phyloP scores from a whole-genome alignment of 306 rosid species.

The Carpinus fangiana region DNA sequence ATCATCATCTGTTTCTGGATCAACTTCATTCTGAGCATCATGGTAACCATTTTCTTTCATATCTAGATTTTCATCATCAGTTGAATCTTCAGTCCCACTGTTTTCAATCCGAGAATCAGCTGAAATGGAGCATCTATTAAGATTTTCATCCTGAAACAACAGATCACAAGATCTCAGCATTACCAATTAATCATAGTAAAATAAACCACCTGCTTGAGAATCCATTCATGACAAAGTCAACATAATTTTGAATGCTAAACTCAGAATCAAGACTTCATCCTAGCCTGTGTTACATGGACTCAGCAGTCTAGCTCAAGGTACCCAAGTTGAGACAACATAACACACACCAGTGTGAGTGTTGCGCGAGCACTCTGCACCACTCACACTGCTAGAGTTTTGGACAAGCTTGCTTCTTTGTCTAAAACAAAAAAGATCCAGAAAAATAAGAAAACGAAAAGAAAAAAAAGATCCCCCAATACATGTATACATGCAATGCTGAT shows the following conservation, averaged over 20 bases:
- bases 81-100: conserved; percentile 86
- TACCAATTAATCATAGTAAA: conserved; percentile 5
- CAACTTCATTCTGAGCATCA: conserved; percentile 92
- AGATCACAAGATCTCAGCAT: background rate
- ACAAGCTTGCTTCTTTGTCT: background rate
- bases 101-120: conserved; percentile 93
- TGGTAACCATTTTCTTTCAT: conserved; percentile 90
- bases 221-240: background rate
- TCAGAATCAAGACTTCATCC: background rate
- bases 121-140: conserved; percentile 89
- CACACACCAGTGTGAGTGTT: background rate
- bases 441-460: background rate
- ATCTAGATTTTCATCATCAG: conserved; percentile 78
- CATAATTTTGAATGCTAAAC: background rate
- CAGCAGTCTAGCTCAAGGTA: background rate
- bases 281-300: conserved; percentile 6
- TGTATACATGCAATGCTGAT: background rate
- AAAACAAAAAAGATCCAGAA: background rate
- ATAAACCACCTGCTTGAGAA: background rate
- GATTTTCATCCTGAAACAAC: conserved; percentile 81
- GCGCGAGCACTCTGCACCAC: background rate
- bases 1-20: conserved; percentile 91
- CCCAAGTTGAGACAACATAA: background rate
- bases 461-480: background rate
- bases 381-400: background rate